phyloP scores from a whole-genome alignment of 371 early-diverging fungal genomes.

The Lichtheimia hyalospora region DNA sequence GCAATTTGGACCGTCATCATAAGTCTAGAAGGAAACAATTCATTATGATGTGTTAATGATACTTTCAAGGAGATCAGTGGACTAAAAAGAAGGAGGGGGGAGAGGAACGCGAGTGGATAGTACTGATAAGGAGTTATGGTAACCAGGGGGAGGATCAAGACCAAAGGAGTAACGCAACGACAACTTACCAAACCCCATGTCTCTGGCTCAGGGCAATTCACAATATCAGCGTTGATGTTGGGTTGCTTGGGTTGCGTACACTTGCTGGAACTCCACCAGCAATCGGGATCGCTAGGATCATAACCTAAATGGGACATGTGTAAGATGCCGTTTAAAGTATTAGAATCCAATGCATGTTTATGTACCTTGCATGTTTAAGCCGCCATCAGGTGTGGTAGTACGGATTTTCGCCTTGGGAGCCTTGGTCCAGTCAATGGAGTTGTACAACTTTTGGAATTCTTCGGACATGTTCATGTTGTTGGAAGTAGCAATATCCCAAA shows the following conservation, averaged over 20 bases:
- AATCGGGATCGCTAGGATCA: constrained; percentile 44
- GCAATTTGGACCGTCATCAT: constrained; percentile 55
- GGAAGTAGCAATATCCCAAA: constrained; percentile 48
- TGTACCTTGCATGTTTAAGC: constrained; percentile 28
- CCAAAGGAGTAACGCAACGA: background rate
- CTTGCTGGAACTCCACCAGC: constrained; percentile 51
- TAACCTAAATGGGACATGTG: constrained; percentile 13
- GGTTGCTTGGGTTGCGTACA: constrained; percentile 36
- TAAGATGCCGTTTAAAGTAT: too few species aligned
- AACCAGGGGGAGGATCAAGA: too few species aligned
- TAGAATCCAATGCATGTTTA: background rate
- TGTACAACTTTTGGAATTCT: constrained; percentile 44
- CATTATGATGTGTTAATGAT: background rate
- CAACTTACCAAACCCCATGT: constrained; percentile 43
- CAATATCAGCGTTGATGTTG: constrained; percentile 37
- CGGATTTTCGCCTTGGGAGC: constrained; percentile 41
- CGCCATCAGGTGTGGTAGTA: constrained; percentile 24
- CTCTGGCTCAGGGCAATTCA: constrained; percentile 38
- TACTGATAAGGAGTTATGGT: too few species aligned
- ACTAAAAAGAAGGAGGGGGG: background rate
- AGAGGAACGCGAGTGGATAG: too few species aligned
- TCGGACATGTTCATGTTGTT: constrained; percentile 44
- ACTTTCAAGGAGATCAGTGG: background rate
- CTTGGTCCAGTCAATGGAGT: constrained; percentile 48
- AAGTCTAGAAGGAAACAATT: constrained; percentile 29